A percentile compares a stretch with the other conserved stretches of the same genome.
Conservation (phyloP, 257 asterid species). For the Solanum rostratum region DNA sequence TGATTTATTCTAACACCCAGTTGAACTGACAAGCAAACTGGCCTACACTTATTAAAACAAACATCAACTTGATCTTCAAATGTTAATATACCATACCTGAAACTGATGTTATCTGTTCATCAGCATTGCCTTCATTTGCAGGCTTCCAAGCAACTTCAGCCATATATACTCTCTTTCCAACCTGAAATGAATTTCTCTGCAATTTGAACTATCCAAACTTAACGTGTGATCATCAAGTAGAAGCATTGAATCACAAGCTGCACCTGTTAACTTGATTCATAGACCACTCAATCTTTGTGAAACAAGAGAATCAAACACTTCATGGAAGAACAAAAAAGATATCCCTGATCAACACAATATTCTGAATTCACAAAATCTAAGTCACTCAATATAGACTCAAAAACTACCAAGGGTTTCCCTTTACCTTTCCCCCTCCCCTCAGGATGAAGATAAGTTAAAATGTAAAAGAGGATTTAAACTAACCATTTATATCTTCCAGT, state of each 20-base stretch:
- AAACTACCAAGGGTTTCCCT: background rate
- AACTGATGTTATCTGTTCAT: background rate
- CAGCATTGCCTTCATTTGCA: background rate
- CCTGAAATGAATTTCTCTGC: background rate
- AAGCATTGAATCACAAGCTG: background rate
- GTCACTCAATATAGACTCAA: background rate
- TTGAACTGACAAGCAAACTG: background rate
- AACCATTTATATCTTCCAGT: background rate
- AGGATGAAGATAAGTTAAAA: background rate
- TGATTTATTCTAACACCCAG: background rate
- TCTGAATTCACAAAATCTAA: too few species aligned
- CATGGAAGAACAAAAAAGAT: background rate
- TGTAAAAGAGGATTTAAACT: background rate
- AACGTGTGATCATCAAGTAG: background rate
- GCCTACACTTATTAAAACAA: background rate
- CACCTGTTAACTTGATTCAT: background rate
- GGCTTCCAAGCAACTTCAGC: background rate
- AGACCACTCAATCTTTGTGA: background rate
- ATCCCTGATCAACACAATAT: background rate
- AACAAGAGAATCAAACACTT: background rate
- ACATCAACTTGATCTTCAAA: background rate
- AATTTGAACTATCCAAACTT: background rate
- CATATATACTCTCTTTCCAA: background rate
- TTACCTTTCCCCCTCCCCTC: background rate
- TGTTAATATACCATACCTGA: background rate